Conservation (phyloP, 768 basidiomycete species). For the Auricularia auricula-judae region DNA sequence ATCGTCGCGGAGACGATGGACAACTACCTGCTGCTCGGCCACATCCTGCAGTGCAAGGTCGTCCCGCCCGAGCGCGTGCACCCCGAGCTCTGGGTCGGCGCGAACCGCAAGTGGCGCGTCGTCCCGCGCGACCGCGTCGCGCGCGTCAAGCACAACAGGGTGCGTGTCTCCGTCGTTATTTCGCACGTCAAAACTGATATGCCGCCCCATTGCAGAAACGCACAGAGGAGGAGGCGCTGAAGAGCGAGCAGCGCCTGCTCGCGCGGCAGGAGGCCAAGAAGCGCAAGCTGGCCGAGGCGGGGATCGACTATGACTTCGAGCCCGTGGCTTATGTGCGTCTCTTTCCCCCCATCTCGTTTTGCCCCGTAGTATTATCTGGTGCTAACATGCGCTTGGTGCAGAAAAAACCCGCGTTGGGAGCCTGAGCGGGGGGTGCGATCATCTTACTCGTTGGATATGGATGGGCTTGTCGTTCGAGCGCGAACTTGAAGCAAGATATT, state of each 20-base stretch:
- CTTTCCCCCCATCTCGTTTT: too few relatives aligned
- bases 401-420: too few relatives aligned
- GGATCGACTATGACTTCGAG: slow-evolving; percentile 82
- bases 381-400: too few relatives aligned
- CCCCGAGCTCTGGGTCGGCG: slow-evolving; percentile 92
- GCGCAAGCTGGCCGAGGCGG: slow-evolving; percentile 64
- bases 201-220: slow-evolving; percentile 39
- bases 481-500: too few relatives aligned
- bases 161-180: slow-evolving; percentile 16
- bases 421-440: too few relatives aligned
- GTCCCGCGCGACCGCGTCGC: slow-evolving; percentile 67
- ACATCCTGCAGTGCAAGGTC: slow-evolving; percentile 83
- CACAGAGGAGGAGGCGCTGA: slow-evolving; percentile 56
- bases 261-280: slow-evolving; percentile 70
- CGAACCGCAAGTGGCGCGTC: slow-evolving; percentile 79
- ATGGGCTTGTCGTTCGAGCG: too few relatives aligned
- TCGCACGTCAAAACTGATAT: not conserved
- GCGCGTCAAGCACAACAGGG: slow-evolving; percentile 75
- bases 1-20: slow-evolving; percentile 99
- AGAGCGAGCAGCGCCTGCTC: slow-evolving; percentile 56
- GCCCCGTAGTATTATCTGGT: too few relatives aligned
- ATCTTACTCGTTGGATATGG: too few relatives aligned
- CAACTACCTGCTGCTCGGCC: slow-evolving; percentile 93
- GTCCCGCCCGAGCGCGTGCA: slow-evolving; percentile 87
- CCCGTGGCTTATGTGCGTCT: slow-evolving; percentile 67